Evolutionary conservation across 2,329 filamentous ascomycete species (phyloP).

Genomic region (Fusarium aywerte): DNA sequence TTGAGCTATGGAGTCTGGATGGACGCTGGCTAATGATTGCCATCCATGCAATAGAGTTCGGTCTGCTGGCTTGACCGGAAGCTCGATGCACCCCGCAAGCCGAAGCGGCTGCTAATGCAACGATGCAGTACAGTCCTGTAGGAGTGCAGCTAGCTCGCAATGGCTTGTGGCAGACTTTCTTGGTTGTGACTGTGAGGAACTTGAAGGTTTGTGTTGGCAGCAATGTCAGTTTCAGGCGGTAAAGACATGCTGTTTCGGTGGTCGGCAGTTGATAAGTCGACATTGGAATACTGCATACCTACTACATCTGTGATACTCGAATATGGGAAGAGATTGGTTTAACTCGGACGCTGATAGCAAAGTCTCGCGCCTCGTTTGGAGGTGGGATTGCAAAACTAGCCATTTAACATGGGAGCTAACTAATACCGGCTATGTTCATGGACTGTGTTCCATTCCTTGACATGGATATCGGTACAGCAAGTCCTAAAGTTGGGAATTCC

Average conservation of each 20-base stretch:
- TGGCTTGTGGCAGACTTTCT: neutral
- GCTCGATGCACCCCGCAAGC: constrained; percentile 36
- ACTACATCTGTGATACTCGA: neutral
- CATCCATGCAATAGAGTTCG: constrained; percentile 35
- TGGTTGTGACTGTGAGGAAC: neutral
- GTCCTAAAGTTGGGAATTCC: constrained; percentile 8
- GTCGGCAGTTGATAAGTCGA: constrained; percentile 21
- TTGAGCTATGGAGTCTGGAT: constrained; percentile 8
- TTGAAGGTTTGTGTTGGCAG: constrained; percentile 18
- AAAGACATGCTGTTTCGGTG: neutral
- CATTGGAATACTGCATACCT: neutral
- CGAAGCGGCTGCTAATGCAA: constrained; percentile 31
- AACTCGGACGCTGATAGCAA: neutral
- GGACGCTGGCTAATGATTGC: constrained; percentile 10
- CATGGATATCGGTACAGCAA: constrained; percentile 3
- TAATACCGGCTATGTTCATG: neutral
- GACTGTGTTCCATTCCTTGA: neutral
- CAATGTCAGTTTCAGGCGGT: constrained; percentile 5
- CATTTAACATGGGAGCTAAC: neutral
- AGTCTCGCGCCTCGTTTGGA: neutral
- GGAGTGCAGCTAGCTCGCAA: neutral
- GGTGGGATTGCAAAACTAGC: neutral
- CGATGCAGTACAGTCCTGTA: constrained; percentile 7
- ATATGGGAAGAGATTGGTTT: neutral
- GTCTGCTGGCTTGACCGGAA: constrained; percentile 24